These are phyloP conservation scores for Solanum habrochaites DNA, from an alignment of 257 asterid genomes.

Conservation along the genomic window DNA sequence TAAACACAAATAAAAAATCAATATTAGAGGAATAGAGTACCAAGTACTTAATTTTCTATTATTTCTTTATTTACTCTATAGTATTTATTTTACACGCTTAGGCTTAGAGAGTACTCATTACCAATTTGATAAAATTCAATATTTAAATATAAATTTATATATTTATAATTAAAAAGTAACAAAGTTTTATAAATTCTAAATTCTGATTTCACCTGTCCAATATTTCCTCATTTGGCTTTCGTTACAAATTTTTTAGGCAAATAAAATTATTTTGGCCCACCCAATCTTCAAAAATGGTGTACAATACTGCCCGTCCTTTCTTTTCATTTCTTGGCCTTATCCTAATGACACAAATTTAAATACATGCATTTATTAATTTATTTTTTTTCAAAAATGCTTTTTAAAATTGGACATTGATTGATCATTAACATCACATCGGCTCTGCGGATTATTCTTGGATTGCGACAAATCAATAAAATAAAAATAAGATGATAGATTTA, in stretches of 20 bases:
- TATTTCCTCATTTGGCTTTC: neutral
- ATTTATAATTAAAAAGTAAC: too few relatives aligned
- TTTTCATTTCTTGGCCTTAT: neutral
- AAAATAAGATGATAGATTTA: too few relatives aligned
- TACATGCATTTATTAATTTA: neutral
- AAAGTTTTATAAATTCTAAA: too few relatives aligned
- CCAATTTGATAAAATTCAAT: neutral
- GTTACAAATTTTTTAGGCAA: neutral
- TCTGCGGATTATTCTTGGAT: too few relatives aligned
- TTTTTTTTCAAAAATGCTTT: neutral
- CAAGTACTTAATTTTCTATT: neutral
- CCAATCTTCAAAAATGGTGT: neutral
- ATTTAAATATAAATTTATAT: neutral
- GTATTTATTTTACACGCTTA: neutral
- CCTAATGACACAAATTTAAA: neutral
- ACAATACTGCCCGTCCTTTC: neutral
- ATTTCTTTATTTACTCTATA: too few relatives aligned
- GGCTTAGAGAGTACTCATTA: too few relatives aligned
- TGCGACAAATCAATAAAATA: neutral
- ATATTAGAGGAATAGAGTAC: neutral
- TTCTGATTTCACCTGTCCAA: too few relatives aligned
- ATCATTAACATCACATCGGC: neutral
- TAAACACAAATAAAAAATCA: too few relatives aligned
- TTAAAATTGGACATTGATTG: neutral
- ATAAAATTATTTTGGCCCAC: neutral